Base-by-base conservation (phyloP, 2,329 filamentous ascomycete genomes). In the Knufia fluminis region DNA sequence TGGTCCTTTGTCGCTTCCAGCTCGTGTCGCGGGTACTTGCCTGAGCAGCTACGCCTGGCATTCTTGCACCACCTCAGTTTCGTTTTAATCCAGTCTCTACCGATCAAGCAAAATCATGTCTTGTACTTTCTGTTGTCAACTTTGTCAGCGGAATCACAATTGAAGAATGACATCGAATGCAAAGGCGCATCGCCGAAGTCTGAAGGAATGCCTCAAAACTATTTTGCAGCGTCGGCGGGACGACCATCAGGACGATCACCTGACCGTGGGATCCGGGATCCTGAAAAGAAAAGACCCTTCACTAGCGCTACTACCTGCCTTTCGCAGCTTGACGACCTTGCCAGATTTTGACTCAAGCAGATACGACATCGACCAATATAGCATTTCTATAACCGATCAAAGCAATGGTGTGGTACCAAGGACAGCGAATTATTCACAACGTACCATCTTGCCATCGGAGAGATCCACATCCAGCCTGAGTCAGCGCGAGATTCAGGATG, bases 121-220 rank as follows among this genome's bases (percentile, higher is more conserved):
- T 48, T 33, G 45, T 48, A 17, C 16, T 31, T 39, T 16, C 26
- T 31, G 33, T 31, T 23, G 23, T 9, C 45, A 48, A 40, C 22
- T 17, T 38, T 48, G 32, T 48, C 26, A 10, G 45, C 23, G 23
- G 19, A 12, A 33, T 39, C 45, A 26, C 35, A 16, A 40, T 40
- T 48, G 35, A 31, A 48, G 33, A 33, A 48, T 48, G 45, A 20
- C 45, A 33, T 40, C 45, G 17, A 48, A 48, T 48, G 45, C 33
- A 45, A 54, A 48, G 41, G 54, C 56, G 28, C 50, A 58, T 7
- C 56, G 49, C 41, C 56, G 57, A 43, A 53, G 48, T 35, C 56
- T 59, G 41, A 57, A 54, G 45, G 56, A 59, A 26, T 46, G 57
- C 41, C 57, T 59, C 44, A 45, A 49, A 33, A 50, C 52, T 24